phyloP scores from a whole-genome alignment of 192 early-diverging fungal species.

The Coemansia sp. region DNA sequence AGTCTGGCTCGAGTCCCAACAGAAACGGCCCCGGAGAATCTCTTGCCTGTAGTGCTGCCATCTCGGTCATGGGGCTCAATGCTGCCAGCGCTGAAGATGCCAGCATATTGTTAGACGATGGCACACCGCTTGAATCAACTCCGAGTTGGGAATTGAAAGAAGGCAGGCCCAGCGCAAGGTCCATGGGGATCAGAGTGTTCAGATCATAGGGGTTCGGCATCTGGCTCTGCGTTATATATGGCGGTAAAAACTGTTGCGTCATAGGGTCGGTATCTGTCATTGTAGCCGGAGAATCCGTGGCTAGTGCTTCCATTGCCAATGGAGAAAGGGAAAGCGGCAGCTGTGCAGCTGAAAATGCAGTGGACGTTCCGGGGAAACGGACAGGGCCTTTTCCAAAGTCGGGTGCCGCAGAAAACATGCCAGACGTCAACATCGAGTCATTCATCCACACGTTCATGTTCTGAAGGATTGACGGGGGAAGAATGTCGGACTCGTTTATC shows the following conservation, averaged over 20 bases:
- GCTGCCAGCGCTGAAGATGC: constrained; percentile 10
- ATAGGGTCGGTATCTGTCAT: not conserved
- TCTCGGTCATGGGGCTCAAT: constrained; percentile 12
- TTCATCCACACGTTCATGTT: constrained; percentile 57
- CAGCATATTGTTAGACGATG: not conserved
- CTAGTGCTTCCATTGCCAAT: constrained; percentile 4
- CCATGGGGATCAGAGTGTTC: constrained; percentile 44
- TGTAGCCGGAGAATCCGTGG: constrained; percentile 4
- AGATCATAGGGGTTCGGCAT: constrained; percentile 6
- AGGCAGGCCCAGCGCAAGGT: constrained; percentile 47
- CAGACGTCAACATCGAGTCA: constrained; percentile 45
- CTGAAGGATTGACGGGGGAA: constrained; percentile 50
- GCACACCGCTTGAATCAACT: constrained; percentile 1
- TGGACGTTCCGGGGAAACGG: not conserved
- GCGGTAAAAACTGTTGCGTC: not conserved
- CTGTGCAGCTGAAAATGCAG: not conserved
- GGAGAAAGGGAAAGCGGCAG: constrained; percentile 16
- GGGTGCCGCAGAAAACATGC: constrained; percentile 1
- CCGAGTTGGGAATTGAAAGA: constrained; percentile 13
- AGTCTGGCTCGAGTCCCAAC: constrained; percentile 17
- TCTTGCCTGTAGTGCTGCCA: constrained; percentile 6
- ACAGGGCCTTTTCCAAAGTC: not conserved
- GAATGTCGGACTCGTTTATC: constrained; percentile 50
- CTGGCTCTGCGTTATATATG: constrained; percentile 6
- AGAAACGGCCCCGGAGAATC: not conserved